phyloP scores from a whole-genome alignment of 1,139 yeast genomes.

The Tardiomyces digboiensis region DNA sequence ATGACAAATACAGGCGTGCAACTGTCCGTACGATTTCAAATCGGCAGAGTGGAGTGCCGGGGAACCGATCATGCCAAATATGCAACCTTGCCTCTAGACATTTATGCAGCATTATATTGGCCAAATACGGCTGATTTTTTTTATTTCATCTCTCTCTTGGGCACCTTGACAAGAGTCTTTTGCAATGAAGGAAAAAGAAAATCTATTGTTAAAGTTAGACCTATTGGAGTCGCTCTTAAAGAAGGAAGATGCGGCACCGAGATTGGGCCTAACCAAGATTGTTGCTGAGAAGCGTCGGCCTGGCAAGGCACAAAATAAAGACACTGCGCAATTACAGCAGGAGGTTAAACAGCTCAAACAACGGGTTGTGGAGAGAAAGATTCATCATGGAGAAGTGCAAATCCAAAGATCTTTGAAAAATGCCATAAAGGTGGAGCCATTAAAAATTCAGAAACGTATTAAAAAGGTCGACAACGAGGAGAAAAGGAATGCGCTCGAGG shows the following conservation, averaged over 20 bases:
- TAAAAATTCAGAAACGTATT: conserved; percentile 23
- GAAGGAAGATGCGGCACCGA: conserved; percentile 15
- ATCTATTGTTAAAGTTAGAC: conserved; percentile 29
- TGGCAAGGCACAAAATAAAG: conserved; percentile 5
- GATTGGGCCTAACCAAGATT: conserved; percentile 21
- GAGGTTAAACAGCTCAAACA: conserved; percentile 18
- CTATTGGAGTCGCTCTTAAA: conserved; percentile 26
- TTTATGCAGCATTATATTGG: too few relatives aligned
- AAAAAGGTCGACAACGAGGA: conserved; percentile 12
- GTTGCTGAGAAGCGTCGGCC: conserved; percentile 16
- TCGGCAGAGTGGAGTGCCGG: too few relatives aligned
- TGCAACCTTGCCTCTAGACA: too few relatives aligned
- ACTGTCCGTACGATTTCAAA: too few relatives aligned
- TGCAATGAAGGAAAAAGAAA: conserved; percentile 17
- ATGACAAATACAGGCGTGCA: too few relatives aligned
- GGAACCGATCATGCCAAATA: too few relatives aligned
- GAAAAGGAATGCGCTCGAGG: conserved; percentile 11
- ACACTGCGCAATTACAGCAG: conserved; percentile 21
- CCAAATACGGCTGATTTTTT: too few relatives aligned
- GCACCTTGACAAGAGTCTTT: background rate
- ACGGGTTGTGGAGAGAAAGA: conserved; percentile 24
- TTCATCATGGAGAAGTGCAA: conserved; percentile 20
- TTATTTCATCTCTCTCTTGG: background rate
- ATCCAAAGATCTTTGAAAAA: conserved; percentile 24
- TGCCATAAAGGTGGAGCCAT: conserved; percentile 22